Base-by-base conservation (phyloP, 805 yeast species). In the Wickerhamomyces hampshirensis region DNA sequence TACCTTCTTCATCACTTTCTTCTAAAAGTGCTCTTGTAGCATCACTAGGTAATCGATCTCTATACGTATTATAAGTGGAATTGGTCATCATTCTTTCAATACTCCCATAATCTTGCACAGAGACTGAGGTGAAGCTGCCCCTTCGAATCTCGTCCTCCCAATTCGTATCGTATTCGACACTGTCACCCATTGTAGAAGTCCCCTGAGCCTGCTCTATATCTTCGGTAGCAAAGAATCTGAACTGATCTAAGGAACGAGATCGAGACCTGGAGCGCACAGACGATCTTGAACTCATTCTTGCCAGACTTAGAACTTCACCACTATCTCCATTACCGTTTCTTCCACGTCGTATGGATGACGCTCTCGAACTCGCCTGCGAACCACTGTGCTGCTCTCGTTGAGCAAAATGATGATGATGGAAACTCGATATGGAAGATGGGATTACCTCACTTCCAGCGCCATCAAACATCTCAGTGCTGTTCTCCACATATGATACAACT, bases 151-250 rank as follows among this genome's bases (percentile, higher is more conserved):
- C 80, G 23, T 74, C 76, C 24, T 84, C 88, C 83, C 93, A 83
- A 8, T 11, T 7, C 47, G 85, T 78, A 52, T 84, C 81, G 51
- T 79, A 84, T 53, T 84, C 93, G 16, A 83, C 55, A 8, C 71
- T 68, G 47, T 75, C 71, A 43, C 79, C 84, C 47, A 81, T 55
- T 2, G 91, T 81, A 2, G 96, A 84, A 1, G 91, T 71, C 31
- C 96, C 96, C 36, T 84, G 93, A 0, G 98, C 97, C 34, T 72
- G 68, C 50, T 83, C 89, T 31, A 91, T 80, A 47, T 87, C 93
- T 38, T 84, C 86, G 4, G 82, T 68, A 9, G 91, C 77, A 60
- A 91, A 91, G 56, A 89, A 91, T 42, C 77, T 73, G 63, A 93
- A 91, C 37, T 79, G 67, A 11, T 57, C 62, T 8, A 56, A 38